Percentiles rank a stretch among this genome's conserved stretches.
phyloP scores from a whole-genome alignment of 1,284 basidiomycete species.

The Ustilago hordei region DNA sequence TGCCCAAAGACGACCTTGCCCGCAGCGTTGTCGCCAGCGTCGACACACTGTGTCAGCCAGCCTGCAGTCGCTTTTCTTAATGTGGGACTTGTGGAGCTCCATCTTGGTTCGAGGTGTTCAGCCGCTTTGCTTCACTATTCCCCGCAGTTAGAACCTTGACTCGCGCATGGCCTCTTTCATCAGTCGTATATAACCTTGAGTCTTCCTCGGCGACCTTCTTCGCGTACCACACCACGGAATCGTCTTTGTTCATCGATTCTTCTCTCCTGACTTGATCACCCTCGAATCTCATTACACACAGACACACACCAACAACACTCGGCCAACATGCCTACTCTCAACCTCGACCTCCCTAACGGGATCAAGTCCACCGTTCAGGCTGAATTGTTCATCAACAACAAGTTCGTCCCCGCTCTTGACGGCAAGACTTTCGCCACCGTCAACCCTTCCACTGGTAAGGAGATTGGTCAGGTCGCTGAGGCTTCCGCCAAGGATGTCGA shows the following conservation, averaged over 20 bases:
- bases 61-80: neutral
- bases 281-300: neutral
- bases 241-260: slow-evolving; percentile 1
- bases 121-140: slow-evolving; percentile 9
- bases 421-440: slow-evolving; percentile 65
- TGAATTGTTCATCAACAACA: slow-evolving; percentile 67
- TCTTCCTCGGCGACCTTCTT: neutral
- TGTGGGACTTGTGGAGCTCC: neutral
- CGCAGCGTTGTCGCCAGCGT: neutral
- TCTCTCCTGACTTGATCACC: neutral
- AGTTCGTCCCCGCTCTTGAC: slow-evolving; percentile 61
- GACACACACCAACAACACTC: neutral
- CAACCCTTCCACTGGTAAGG: slow-evolving; percentile 65
- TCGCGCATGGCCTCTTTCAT: neutral
- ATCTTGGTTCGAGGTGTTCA: neutral
- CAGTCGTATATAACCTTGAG: slow-evolving; percentile 14
- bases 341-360: slow-evolving; percentile 66
- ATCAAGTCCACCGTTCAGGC: slow-evolving; percentile 59
- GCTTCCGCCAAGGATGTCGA: slow-evolving; percentile 66
- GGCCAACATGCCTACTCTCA: slow-evolving; percentile 54
- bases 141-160: slow-evolving; percentile 22
- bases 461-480: slow-evolving; percentile 64
- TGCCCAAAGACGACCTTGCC: neutral
- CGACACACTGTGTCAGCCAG: neutral
- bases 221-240: neutral